phyloP scores from a whole-genome alignment of 2,329 filamentous ascomycete genomes.

The Aschersonia sp. region DNA sequence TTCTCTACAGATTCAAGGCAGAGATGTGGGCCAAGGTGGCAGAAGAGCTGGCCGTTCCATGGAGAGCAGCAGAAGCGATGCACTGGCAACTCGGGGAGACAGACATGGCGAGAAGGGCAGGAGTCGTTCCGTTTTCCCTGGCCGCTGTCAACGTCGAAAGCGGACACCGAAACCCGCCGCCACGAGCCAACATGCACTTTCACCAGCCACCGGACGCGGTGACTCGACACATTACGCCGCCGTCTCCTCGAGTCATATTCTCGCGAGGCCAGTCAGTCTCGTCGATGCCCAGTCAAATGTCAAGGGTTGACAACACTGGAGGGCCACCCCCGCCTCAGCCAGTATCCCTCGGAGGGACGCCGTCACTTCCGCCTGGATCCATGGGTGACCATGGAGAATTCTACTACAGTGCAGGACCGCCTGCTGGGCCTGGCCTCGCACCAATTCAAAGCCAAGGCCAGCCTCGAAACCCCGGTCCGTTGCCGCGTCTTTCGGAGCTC shows the following conservation, averaged over 20 bases:
- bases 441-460: conserved; percentile 34
- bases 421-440: conserved; percentile 30
- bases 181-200: conserved; percentile 23
- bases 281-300: conserved; percentile 18
- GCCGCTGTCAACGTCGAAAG: conserved; percentile 38
- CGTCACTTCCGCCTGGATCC: conserved; percentile 8
- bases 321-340: conserved; percentile 20
- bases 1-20: conserved; percentile 62
- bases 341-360: conserved; percentile 11
- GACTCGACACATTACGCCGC: conserved; percentile 25
- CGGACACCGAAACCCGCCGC: conserved; percentile 22
- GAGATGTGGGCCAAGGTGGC: conserved; percentile 97
- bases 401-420: conserved; percentile 17
- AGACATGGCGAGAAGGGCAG: conserved; percentile 87
- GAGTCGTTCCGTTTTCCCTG: conserved; percentile 71
- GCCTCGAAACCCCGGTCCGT: conserved; percentile 25
- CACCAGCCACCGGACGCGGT: conserved; percentile 30
- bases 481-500: conserved; percentile 49
- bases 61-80: conserved; percentile 93
- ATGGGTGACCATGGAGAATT: conserved; percentile 15
- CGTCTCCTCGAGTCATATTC: conserved; percentile 26
- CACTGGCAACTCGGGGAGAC: conserved; percentile 91
- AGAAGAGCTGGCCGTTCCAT: conserved; percentile 87
- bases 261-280: conserved; percentile 19
- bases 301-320: conserved; percentile 5